Evolutionary conservation across 306 rosid genomes (phyloP), one percentile per base, ranked within the genome.

Genomic region (Pterocarpus macrocarpus): DNA sequence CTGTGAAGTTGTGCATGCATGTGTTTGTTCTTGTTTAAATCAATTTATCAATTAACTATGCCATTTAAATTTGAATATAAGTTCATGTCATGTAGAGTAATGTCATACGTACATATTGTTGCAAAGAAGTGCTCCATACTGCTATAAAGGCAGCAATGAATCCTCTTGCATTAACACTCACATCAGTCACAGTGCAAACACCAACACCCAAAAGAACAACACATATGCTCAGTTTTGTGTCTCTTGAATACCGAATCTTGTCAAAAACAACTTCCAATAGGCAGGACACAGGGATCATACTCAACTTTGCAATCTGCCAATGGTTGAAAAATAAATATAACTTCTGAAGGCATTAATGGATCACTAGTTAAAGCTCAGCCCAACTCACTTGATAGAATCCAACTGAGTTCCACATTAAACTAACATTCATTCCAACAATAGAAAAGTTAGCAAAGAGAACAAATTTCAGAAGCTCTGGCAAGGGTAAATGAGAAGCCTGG

Each of bases 371-470:
- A 85, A 81, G 80, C 66, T 17, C 14, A 66, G 68, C 44, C 30
- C 56, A 82, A 69, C 75, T 83, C 83, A 88, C 97, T 91, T 92
- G 97, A 89, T 92, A 92, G 85, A 92, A 92, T 87, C 97, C 97
- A 71, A 92, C 97, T 2, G 97, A 92, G 86, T 92, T 92, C 97
- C 95, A 92, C 97, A 92, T 92, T 68, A 92, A 84, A 85, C 97
- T 92, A 73, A 92, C 90, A 22, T 92, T 92, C 95, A 91, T 92
- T 73, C 97, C 97, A 84, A 92, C 97, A 88, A 92, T 91, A 53
- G 97, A 92, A 86, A 92, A 92, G 84, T 92, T 92, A 39, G 97
- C 97, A 82, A 91, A 88, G 34, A 92, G 4, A 58, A 92, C 91
- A 79, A 92, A 92, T 87, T 84, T 92, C 44, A 92, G 85, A 82